A percentile compares a stretch with the other conserved stretches of the same genome.
phyloP scores from a whole-genome alignment of 2,329 filamentous ascomycete species.

The Colletotrichum karsti region DNA sequence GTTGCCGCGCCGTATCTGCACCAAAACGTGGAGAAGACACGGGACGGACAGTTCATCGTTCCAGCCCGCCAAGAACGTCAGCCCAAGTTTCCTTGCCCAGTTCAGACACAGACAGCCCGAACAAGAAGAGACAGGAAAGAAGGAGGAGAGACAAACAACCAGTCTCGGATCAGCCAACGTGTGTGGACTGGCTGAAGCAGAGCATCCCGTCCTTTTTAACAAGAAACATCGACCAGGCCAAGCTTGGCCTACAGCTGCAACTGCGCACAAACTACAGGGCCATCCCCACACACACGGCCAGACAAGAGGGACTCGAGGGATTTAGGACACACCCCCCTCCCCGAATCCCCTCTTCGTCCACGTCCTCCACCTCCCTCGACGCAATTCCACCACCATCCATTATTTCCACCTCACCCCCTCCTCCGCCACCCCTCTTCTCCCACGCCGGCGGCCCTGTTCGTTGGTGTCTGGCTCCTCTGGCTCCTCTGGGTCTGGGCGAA shows the following conservation, averaged over 20 bases:
- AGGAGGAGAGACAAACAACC: constrained; percentile 7
- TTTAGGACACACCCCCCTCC: not conserved
- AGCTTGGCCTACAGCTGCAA: constrained; percentile 19
- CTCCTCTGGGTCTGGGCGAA: constrained; percentile 26
- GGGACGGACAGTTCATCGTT: not conserved
- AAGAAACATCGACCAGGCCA: constrained; percentile 16
- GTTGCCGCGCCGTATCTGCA: constrained; percentile 11
- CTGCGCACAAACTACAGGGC: not conserved
- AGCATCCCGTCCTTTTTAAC: constrained; percentile 27
- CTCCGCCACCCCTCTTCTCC: constrained; percentile 19
- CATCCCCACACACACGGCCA: not conserved
- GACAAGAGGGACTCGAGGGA: not conserved
- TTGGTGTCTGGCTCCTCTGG: constrained; percentile 4
- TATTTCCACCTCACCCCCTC: not conserved
- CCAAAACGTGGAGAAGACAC: constrained; percentile 15
- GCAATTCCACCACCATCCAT: not conserved
- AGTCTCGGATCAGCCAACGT: not conserved
- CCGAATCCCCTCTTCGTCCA: constrained; percentile 12
- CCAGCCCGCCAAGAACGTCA: not conserved
- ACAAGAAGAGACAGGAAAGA: not conserved
- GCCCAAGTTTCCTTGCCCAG: not conserved
- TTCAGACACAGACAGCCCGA: not conserved
- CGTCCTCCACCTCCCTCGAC: not conserved
- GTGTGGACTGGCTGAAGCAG: constrained; percentile 1
- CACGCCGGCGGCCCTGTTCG: constrained; percentile 28